Evolutionary conservation across 108 stramenopile species (phyloP).

Genomic region (Conticribra weissflogii): DNA sequence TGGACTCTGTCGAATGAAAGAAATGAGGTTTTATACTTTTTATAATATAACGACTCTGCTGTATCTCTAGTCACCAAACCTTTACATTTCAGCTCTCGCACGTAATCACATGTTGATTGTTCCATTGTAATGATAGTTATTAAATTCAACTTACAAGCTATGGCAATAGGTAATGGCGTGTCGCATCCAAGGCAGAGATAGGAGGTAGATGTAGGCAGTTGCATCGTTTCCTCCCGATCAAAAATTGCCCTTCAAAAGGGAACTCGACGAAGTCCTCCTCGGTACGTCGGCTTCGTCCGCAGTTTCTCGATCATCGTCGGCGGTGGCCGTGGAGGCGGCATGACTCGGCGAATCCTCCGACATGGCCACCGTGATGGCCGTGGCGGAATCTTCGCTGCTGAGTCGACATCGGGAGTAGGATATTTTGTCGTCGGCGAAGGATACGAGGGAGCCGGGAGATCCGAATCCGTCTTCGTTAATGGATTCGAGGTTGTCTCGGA

Average conservation of each 20-base stretch:
- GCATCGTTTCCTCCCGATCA: background rate
- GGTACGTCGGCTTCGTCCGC: background rate
- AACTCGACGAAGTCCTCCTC: background rate
- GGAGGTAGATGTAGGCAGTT: no score
- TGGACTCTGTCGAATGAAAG: no score
- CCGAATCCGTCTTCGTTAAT: constrained; percentile 31
- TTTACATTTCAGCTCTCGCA: no score
- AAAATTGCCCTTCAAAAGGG: background rate
- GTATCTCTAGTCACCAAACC: no score
- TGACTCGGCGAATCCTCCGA: constrained; percentile 7
- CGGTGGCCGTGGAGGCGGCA: background rate
- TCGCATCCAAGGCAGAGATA: no score
- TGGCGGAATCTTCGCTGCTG: constrained; percentile 27
- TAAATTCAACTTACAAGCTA: no score
- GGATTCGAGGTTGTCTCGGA: constrained; percentile 14
- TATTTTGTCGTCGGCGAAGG: constrained; percentile 20
- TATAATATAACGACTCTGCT: no score
- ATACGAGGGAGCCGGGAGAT: constrained; percentile 13
- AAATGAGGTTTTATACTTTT: no score
- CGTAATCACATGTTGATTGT: no score
- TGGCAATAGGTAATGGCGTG: no score
- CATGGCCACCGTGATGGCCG: constrained; percentile 1
- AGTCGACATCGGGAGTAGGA: constrained; percentile 31
- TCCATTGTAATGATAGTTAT: no score
- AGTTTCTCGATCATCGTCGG: no score